Evolutionary conservation across 2,329 filamentous ascomycete genomes (phyloP).

Genomic region (Sporothrix protearum): DNA sequence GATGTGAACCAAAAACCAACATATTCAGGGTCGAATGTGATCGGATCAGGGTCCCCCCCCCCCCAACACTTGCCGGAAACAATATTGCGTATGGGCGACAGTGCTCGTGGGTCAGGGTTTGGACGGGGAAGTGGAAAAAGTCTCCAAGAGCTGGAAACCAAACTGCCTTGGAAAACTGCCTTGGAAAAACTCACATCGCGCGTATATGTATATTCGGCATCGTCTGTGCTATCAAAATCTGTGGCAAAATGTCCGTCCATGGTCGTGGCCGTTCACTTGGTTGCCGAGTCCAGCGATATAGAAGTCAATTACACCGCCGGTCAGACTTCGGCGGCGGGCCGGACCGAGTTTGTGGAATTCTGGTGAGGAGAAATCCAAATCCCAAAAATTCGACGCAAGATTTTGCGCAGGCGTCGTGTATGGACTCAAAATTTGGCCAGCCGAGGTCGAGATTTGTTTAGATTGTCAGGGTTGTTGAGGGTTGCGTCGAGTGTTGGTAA

Average conservation of each 20-base stretch:
- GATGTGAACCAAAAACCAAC: neutral
- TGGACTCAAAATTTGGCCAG: neutral
- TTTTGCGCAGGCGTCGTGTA: too few relatives aligned
- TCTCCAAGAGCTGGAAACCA: too few relatives aligned
- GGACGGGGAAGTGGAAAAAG: neutral
- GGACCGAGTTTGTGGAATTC: neutral
- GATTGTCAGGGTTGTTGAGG: neutral
- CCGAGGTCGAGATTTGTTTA: neutral
- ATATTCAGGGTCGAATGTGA: neutral
- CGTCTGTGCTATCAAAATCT: neutral
- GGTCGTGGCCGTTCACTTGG: neutral
- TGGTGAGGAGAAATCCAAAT: neutral
- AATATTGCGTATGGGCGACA: neutral
- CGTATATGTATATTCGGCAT: neutral
- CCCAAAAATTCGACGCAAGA: neutral
- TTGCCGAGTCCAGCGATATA: neutral
- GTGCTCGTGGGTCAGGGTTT: neutral
- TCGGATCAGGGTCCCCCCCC: neutral
- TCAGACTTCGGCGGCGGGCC: neutral
- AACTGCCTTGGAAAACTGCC: too few relatives aligned
- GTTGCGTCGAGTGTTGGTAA: neutral
- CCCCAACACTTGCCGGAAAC: neutral
- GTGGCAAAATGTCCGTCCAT: neutral
- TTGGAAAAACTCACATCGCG: neutral
- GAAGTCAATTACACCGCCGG: neutral